A percentile compares a stretch with the other conserved stretches of the same genome.
These are phyloP conservation scores for Sarocladium kiliense DNA, from an alignment of 2,329 filamentous ascomycete species.

Conservation along the genomic window DNA sequence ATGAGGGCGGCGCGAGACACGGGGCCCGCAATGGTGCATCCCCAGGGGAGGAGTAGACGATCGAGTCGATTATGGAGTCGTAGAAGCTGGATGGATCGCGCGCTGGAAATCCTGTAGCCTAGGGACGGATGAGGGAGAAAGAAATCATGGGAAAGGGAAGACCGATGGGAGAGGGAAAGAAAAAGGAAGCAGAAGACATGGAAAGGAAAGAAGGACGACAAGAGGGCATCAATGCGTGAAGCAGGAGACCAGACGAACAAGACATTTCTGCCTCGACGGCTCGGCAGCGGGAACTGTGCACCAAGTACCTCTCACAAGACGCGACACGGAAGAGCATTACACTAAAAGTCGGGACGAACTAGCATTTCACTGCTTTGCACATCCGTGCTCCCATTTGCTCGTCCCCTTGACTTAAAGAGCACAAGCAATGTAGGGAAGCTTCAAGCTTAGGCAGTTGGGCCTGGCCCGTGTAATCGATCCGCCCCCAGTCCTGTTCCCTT, in stretches of 20 bases:
- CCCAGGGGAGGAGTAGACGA: background rate
- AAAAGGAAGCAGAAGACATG: background rate
- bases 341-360: background rate
- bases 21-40: slow-evolving; percentile 3
- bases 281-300: background rate
- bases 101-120: background rate
- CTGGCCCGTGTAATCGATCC: background rate
- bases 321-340: background rate
- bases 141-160: background rate
- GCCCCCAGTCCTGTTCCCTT: no score
- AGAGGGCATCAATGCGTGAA: no score
- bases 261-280: background rate
- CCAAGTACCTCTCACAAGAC: slow-evolving; percentile 3
- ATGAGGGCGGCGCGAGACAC: slow-evolving; percentile 9
- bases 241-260: background rate
- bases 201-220: background rate
- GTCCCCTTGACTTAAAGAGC: no score
- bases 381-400: background rate
- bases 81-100: background rate
- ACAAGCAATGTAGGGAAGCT: no score
- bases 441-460: background rate
- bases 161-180: background rate
- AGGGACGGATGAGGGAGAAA: background rate
- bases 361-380: background rate
- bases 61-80: background rate